Conservation (phyloP, 2,329 filamentous ascomycete species). For the Coleophoma eucalyptorum region DNA sequence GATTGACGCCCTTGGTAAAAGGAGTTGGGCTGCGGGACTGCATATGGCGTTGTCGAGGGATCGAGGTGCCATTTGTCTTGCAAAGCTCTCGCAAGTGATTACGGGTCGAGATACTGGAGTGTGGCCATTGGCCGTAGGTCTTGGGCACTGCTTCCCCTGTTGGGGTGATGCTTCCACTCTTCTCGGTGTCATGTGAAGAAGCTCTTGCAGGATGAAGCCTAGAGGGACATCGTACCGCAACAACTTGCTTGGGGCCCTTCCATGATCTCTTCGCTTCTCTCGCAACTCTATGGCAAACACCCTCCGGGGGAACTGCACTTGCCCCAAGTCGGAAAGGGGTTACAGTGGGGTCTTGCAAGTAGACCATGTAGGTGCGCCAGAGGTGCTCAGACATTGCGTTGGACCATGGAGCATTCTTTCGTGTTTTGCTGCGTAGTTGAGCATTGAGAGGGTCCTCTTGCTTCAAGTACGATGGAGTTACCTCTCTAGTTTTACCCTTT, state of each 20-base stretch:
- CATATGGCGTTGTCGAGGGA: constrained; percentile 40
- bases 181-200: constrained; percentile 23
- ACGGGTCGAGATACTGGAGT: constrained; percentile 59
- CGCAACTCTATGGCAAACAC: constrained; percentile 62
- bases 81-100: constrained; percentile 61
- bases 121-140: constrained; percentile 58
- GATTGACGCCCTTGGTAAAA: constrained; percentile 46
- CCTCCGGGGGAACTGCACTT: constrained; percentile 60
- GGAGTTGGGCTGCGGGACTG: constrained; percentile 51
- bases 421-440: constrained; percentile 23
- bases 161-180: constrained; percentile 53
- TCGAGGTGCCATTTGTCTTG: constrained; percentile 43
- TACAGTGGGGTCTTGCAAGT: constrained; percentile 63
- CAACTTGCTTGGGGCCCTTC: constrained; percentile 51
- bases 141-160: constrained; percentile 39
- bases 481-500: constrained; percentile 18
- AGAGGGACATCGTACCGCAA: constrained; percentile 12
- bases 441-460: constrained; percentile 13
- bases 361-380: constrained; percentile 62
- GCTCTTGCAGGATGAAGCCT: constrained; percentile 13
- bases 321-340: constrained; percentile 63
- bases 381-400: constrained; percentile 62
- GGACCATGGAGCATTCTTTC: constrained; percentile 52
- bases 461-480: constrained; percentile 3
- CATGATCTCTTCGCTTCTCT: constrained; percentile 63